Percentiles rank a stretch among this genome's conserved stretches.
These are phyloP conservation scores for Chalaropsis ovoidea DNA, from an alignment of 2,329 filamentous ascomycete genomes.

Conservation along the genomic window DNA sequence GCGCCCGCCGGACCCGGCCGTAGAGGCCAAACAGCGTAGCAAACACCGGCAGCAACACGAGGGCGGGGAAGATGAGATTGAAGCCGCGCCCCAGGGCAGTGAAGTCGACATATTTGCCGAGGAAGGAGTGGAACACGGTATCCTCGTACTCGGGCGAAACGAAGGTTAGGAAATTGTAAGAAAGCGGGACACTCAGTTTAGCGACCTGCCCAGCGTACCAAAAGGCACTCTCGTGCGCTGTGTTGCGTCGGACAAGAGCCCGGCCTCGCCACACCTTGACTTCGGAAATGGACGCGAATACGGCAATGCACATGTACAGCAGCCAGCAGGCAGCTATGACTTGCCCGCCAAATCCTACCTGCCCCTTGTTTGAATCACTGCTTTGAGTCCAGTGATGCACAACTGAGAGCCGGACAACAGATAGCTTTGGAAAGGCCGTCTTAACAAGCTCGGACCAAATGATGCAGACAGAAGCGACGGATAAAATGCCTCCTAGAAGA, in stretches of 20 bases:
- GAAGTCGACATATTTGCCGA: slow-evolving; percentile 72
- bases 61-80: slow-evolving; percentile 76
- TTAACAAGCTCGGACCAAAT: slow-evolving; percentile 93
- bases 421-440: slow-evolving; percentile 64
- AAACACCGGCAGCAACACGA: slow-evolving; percentile 74
- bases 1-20: slow-evolving; percentile 61
- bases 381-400: slow-evolving; percentile 61
- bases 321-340: slow-evolving; percentile 79
- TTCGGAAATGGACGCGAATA: slow-evolving; percentile 77
- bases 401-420: slow-evolving; percentile 55
- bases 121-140: slow-evolving; percentile 78
- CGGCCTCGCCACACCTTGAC: slow-evolving; percentile 97
- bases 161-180: slow-evolving; percentile 95
- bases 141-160: slow-evolving; percentile 58
- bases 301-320: slow-evolving; percentile 88
- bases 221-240: slow-evolving; percentile 82
- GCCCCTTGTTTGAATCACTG: slow-evolving; percentile 44
- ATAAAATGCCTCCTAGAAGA: slow-evolving; percentile 54
- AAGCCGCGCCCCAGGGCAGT: slow-evolving; percentile 76
- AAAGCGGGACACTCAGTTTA: slow-evolving; percentile 80
- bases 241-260: slow-evolving; percentile 80
- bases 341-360: slow-evolving; percentile 79
- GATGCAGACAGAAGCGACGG: slow-evolving; percentile 67
- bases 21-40: slow-evolving; percentile 87
- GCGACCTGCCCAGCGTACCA: slow-evolving; percentile 94